phyloP scores from a whole-genome alignment of 2,329 filamentous ascomycete genomes.

The Phialophora tarda region DNA sequence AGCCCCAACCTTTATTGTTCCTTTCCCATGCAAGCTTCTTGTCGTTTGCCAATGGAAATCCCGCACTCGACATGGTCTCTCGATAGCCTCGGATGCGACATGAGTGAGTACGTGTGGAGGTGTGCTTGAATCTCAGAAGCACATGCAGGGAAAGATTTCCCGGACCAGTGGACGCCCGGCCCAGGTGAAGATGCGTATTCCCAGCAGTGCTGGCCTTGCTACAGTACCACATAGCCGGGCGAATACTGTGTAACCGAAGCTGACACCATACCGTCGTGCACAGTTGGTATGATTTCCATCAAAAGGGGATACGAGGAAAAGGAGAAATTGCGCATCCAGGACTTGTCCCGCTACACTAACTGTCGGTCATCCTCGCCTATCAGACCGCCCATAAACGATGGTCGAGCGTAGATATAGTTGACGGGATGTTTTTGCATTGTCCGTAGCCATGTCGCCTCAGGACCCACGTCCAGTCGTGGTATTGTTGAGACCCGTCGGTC shows the following conservation, averaged over 20 bases:
- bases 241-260: background rate
- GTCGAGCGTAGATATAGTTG: background rate
- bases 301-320: background rate
- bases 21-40: slow-evolving; percentile 2
- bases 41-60: slow-evolving; percentile 2
- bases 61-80: background rate
- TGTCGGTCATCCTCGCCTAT: background rate
- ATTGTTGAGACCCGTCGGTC: background rate
- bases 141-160: background rate
- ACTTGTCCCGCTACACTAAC: background rate
- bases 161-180: background rate
- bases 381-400: slow-evolving; percentile 7
- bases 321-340: background rate
- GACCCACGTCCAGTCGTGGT: slow-evolving; percentile 5
- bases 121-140: background rate
- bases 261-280: background rate
- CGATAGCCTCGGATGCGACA: background rate
- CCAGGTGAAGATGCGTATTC: background rate
- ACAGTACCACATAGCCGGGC: background rate
- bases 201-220: background rate
- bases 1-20: slow-evolving; percentile 14
- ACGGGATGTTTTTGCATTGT: background rate
- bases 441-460: background rate
- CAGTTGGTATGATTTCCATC: background rate
- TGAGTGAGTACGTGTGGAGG: background rate